phyloP scores from a whole-genome alignment of 2,329 filamentous ascomycete species.

The Xylaria sp. region DNA sequence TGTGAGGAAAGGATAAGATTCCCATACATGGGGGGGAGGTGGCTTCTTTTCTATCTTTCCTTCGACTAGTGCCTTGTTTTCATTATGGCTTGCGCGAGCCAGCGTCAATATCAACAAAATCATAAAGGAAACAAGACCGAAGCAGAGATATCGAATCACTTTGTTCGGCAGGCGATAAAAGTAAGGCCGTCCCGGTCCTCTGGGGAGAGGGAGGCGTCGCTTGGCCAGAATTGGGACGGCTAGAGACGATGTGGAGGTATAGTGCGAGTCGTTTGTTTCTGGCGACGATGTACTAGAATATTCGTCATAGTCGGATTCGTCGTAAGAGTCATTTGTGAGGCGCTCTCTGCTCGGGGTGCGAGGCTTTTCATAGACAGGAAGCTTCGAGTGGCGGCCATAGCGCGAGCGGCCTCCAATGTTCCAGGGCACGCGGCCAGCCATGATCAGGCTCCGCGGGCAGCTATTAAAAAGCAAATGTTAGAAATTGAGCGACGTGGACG shows the following conservation, averaged over 20 bases:
- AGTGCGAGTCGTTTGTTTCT: slow-evolving; percentile 65
- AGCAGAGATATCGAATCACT: slow-evolving; percentile 81
- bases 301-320: slow-evolving; percentile 55
- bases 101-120: slow-evolving; percentile 82
- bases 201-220: slow-evolving; percentile 47
- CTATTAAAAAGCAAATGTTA: slow-evolving; percentile 17
- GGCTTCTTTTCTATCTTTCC: slow-evolving; percentile 58
- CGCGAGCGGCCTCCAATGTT: slow-evolving; percentile 62
- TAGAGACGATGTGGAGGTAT: slow-evolving; percentile 56
- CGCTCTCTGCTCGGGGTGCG: slow-evolving; percentile 60
- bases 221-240: slow-evolving; percentile 58
- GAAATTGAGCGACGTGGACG: neutral
- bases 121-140: slow-evolving; percentile 75
- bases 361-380: slow-evolving; percentile 64
- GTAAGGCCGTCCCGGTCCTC: slow-evolving; percentile 51
- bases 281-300: slow-evolving; percentile 58
- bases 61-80: slow-evolving; percentile 72
- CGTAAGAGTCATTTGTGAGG: slow-evolving; percentile 63
- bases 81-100: slow-evolving; percentile 77
- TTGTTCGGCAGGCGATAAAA: slow-evolving; percentile 76
- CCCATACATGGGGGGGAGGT: slow-evolving; percentile 78
- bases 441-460: slow-evolving; percentile 35
- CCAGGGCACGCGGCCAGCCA: slow-evolving; percentile 63
- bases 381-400: slow-evolving; percentile 54
- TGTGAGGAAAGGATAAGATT: slow-evolving; percentile 84